Conservation (phyloP, 2,329 filamentous ascomycete genomes). For the Dothistroma pini region DNA sequence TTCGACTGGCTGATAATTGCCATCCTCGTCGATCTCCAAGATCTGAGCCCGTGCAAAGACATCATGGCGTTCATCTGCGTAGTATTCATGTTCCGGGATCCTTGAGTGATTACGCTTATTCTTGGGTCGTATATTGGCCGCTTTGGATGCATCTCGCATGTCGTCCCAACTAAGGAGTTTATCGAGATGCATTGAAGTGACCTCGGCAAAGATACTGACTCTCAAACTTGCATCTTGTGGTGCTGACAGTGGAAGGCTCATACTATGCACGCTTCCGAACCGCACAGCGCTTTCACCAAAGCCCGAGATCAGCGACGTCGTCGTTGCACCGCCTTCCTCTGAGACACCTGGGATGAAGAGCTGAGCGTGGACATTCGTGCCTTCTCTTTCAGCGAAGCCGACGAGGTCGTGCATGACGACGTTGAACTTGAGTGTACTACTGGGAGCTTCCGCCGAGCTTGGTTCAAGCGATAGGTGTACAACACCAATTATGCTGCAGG, state of each 20-base stretch:
- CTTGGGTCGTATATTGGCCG: constrained; percentile 49
- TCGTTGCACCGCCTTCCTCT: constrained; percentile 84
- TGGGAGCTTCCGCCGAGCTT: constrained; percentile 85
- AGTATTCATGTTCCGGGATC: constrained; percentile 89
- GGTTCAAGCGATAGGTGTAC: constrained; percentile 88
- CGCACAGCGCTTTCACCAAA: constrained; percentile 91
- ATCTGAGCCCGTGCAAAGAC: constrained; percentile 84
- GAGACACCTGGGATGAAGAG: constrained; percentile 92
- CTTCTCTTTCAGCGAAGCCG: constrained; percentile 92
- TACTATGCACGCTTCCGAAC: constrained; percentile 97
- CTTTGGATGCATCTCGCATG: constrained; percentile 72
- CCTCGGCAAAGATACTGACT: constrained; percentile 86
- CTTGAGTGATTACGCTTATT: constrained; percentile 56
- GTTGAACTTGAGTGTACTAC: constrained; percentile 94
- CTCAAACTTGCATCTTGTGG: constrained; percentile 71
- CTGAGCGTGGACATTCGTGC: constrained; percentile 91
- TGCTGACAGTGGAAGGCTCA: constrained; percentile 83
- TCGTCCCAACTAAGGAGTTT: constrained; percentile 99
- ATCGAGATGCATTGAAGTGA: constrained; percentile 90
- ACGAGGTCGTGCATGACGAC: constrained; percentile 96
- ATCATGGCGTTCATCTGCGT: constrained; percentile 89
- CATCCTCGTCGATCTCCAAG: constrained; percentile 84
- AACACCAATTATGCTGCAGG: constrained; percentile 83
- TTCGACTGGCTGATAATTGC: constrained; percentile 88
- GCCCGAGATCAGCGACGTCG: constrained; percentile 87